Conservation (phyloP, 805 yeast genomes). For the Wickerhamiella occidentalis region DNA sequence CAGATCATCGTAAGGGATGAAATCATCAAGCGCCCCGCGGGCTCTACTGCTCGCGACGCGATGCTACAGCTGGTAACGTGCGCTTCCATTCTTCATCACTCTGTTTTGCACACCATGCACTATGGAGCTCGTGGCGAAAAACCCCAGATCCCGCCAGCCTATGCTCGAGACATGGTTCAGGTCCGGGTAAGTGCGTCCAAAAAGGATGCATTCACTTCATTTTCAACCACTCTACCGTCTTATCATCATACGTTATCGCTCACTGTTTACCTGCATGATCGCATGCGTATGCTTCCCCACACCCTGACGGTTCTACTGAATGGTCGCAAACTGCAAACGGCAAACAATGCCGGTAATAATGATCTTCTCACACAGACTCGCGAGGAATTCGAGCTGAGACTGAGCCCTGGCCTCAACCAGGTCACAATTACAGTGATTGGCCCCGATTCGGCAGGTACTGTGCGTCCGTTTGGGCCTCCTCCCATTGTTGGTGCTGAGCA, state of each 20-base stretch:
- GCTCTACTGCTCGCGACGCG: slow-evolving; percentile 17
- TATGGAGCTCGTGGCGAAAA: slow-evolving; percentile 18
- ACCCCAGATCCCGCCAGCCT: slow-evolving; percentile 13
- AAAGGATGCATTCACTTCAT: slow-evolving; percentile 19
- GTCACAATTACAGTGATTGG: slow-evolving; percentile 25
- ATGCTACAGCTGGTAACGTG: slow-evolving; percentile 21
- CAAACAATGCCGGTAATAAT: slow-evolving; percentile 8
- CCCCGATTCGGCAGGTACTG: slow-evolving; percentile 18
- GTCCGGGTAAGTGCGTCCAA: slow-evolving; percentile 21
- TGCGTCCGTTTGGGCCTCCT: slow-evolving; percentile 24
- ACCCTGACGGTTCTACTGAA: slow-evolving; percentile 25
- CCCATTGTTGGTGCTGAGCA: slow-evolving; percentile 23
- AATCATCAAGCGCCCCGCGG: slow-evolving; percentile 19
- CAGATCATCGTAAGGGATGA: slow-evolving; percentile 21
- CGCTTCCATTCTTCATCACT: slow-evolving; percentile 16
- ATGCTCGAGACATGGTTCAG: slow-evolving; percentile 21
- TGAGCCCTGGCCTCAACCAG: slow-evolving; percentile 29
- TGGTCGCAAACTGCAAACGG: slow-evolving; percentile 21
- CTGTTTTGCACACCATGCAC: slow-evolving; percentile 6
- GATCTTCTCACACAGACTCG: slow-evolving; percentile 16
- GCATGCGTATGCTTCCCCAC: slow-evolving; percentile 27
- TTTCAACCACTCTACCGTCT: slow-evolving; percentile 33
- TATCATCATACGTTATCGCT: slow-evolving; percentile 38
- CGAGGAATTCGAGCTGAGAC: slow-evolving; percentile 25
- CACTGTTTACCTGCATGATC: slow-evolving; percentile 34